Evolutionary conservation across 106 monocot species (phyloP).

Genomic region (Xerophyta viscosa): DNA sequence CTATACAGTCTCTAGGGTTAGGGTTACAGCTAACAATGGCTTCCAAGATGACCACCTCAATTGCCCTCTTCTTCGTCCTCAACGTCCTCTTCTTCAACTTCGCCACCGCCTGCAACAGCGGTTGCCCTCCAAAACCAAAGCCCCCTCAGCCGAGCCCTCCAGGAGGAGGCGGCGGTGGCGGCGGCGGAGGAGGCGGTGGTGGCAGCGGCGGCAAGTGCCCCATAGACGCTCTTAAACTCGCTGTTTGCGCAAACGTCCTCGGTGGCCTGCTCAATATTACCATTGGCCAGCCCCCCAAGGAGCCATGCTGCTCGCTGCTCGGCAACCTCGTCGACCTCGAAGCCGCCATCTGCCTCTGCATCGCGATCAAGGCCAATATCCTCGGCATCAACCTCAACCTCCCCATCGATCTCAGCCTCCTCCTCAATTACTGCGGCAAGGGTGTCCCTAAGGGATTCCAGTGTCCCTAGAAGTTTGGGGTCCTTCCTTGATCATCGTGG

Average conservation of each 20-base stretch:
- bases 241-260: slow-evolving; percentile 3
- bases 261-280: slow-evolving; percentile 3
- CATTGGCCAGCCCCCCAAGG: background rate
- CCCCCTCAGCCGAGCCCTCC: background rate
- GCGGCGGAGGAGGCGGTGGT: too few relatives aligned
- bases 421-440: slow-evolving; percentile 12
- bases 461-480: slow-evolving; percentile 1
- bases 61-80: too few relatives aligned
- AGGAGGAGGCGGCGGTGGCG: background rate
- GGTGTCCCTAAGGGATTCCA: background rate
- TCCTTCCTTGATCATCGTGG: too few relatives aligned
- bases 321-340: slow-evolving; percentile 22
- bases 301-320: slow-evolving; percentile 4
- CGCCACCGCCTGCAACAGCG: background rate
- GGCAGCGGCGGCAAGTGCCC: background rate
- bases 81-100: background rate
- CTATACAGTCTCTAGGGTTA: too few relatives aligned
- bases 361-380: slow-evolving; percentile 24
- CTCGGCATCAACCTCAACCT: slow-evolving; percentile 17
- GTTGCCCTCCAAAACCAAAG: background rate
- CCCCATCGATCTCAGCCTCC: slow-evolving; percentile 5
- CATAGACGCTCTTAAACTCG: slow-evolving; percentile 2
- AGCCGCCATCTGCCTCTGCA: slow-evolving; percentile 34
- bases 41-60: slow-evolving; percentile 2
- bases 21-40: too few relatives aligned